Evolutionary conservation across 352 stramenopile species (phyloP), one percentile per base, ranked within the genome.

Genomic region (Thalassiosira sp.): DNA sequence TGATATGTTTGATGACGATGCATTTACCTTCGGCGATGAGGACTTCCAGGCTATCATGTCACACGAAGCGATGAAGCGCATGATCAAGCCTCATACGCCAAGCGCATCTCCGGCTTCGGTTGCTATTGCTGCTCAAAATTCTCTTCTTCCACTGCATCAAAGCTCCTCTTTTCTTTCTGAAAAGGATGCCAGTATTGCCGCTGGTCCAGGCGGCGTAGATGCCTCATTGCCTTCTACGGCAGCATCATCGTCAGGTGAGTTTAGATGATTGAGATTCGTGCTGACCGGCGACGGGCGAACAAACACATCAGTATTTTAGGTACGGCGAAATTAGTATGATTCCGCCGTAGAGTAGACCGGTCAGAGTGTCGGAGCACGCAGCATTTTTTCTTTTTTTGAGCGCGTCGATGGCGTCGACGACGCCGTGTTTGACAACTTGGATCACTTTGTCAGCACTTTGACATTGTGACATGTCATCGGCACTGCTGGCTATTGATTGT

Each of bases 1-100:
- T 70, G 62, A 80, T 51, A 80, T 80, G 62, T 80, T 80, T 33
- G 71, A 80, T 43, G 71, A 81, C 35, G 66, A 81, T 62, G 72
- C 51, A 15, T 81, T 81, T 43, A 77, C 64, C 24, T 81, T 81
- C 54, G 72, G 72, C n/a, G 72, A 81, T 27, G 72, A 81, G 57
- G 72, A 81, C 35, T 73, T 81, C 45, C 54, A 76, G 52, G 45
- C 65, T 15, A 42, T 81, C 5, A 68, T 76, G 27, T 72, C 72
- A n/a, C 59, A 66, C 20, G 45, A 77, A 16, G 31, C 67, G 18
- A 70, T 56, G 46, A 76, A 57, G 37, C 33, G 57, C 16, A 37
- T 65, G 33, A 52, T 37, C 1, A 49, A 16, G 22, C 42, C 51
- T 8, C 45, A 27, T 45, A 61, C 25, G 28, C 16, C 22, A 54